Evolutionary conservation across 2,329 filamentous ascomycete genomes (phyloP).

Genomic region (Ambrosiella cleistominuta): DNA sequence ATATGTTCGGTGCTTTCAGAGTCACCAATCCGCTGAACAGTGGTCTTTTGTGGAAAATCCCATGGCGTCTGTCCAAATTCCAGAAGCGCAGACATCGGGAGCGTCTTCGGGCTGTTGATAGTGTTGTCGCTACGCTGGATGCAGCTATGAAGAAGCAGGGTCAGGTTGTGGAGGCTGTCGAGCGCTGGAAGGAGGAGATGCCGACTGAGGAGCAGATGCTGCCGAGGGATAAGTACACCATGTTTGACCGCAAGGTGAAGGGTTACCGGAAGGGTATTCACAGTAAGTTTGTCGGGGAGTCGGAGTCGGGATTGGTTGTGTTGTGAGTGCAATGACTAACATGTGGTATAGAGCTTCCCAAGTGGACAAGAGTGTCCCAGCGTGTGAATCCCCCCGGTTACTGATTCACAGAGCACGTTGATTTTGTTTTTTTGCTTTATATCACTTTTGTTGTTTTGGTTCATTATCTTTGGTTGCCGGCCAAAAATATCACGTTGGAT

Average conservation of each 20-base stretch:
- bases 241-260: constrained; percentile 94
- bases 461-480: background rate
- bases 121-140: constrained; percentile 68
- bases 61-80: constrained; percentile 82
- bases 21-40: constrained; percentile 58
- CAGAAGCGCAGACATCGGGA: constrained; percentile 78
- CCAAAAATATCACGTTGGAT: no score
- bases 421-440: background rate
- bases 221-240: constrained; percentile 90
- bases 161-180: constrained; percentile 56
- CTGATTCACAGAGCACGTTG: constrained; percentile 27
- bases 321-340: background rate
- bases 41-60: constrained; percentile 89
- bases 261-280: constrained; percentile 93
- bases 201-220: constrained; percentile 90
- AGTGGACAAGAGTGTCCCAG: constrained; percentile 94
- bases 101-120: constrained; percentile 70
- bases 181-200: constrained; percentile 92
- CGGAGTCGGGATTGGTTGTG: background rate
- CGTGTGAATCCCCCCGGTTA: constrained; percentile 88
- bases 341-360: constrained; percentile 45
- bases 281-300: constrained; percentile 44
- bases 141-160: constrained; percentile 58
- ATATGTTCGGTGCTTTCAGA: constrained; percentile 74
- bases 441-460: background rate